These are phyloP conservation scores for Rosellinia necatrix DNA, from an alignment of 2,329 filamentous ascomycete genomes.

Conservation along the genomic window DNA sequence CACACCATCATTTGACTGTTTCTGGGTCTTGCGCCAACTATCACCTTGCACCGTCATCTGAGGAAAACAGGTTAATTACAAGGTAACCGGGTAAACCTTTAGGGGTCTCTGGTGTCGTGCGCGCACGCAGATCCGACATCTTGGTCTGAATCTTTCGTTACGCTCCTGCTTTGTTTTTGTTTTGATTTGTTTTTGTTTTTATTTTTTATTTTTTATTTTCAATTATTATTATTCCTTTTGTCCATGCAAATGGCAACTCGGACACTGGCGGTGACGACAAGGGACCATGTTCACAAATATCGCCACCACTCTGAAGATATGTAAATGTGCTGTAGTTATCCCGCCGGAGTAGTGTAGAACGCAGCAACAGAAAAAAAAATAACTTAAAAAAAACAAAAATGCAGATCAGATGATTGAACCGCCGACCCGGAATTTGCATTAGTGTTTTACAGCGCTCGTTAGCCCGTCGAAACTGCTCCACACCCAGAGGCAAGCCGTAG, in stretches of 20 bases:
- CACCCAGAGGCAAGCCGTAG: slow-evolving; percentile 4
- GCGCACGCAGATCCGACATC: not conserved
- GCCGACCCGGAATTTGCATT: slow-evolving; percentile 4
- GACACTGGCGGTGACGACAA: too few relatives aligned
- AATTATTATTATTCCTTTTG: too few relatives aligned
- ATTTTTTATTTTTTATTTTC: too few relatives aligned
- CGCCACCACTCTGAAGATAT: not conserved
- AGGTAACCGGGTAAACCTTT: too few relatives aligned
- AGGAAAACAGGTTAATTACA: slow-evolving; percentile 5
- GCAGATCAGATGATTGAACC: slow-evolving; percentile 16
- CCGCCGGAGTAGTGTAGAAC: too few relatives aligned
- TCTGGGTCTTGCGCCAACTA: slow-evolving; percentile 34
- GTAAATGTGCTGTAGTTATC: too few relatives aligned
- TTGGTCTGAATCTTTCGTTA: not conserved
- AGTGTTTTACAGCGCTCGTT: slow-evolving; percentile 6
- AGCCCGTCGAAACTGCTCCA: not conserved
- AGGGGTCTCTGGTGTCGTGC: not conserved
- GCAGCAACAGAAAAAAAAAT: too few relatives aligned
- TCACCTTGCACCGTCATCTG: slow-evolving; percentile 29
- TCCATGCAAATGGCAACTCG: too few relatives aligned
- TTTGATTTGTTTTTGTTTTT: too few relatives aligned
- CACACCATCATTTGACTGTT: slow-evolving; percentile 39
- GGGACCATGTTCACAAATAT: not conserved
- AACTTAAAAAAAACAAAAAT: too few relatives aligned
- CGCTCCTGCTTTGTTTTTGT: too few relatives aligned